phyloP scores from a whole-genome alignment of 768 basidiomycete genomes.

The Lactarius tabidus region DNA sequence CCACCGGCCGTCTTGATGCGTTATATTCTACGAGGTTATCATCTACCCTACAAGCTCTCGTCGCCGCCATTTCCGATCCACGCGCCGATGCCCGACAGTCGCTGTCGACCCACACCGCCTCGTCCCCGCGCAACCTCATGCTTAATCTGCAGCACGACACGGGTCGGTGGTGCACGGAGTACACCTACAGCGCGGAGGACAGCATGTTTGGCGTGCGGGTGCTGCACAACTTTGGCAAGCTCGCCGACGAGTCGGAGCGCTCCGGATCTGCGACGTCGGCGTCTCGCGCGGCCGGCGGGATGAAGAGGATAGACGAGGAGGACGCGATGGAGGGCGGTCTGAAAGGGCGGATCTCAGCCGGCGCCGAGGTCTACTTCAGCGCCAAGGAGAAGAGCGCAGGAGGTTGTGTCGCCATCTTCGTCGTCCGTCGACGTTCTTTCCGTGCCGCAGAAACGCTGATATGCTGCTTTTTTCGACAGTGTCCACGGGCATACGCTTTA shows the following conservation, averaged over 20 bases:
- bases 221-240: constrained; percentile 87
- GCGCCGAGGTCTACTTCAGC: constrained; percentile 91
- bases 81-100: constrained; percentile 46
- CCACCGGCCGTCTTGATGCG: constrained; percentile 83
- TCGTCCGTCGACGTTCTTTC: background rate
- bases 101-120: constrained; percentile 40
- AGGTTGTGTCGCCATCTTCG: constrained; percentile 46
- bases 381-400: constrained; percentile 91
- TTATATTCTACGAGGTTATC: constrained; percentile 80
- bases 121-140: constrained; percentile 61
- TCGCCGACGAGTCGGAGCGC: constrained; percentile 39
- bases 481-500: constrained; percentile 91
- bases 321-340: constrained; percentile 90
- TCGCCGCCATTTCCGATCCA: constrained; percentile 84
- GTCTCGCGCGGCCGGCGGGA: constrained; percentile 22
- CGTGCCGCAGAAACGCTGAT: background rate
- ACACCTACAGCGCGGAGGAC: constrained; percentile 91
- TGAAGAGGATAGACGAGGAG: constrained; percentile 91
- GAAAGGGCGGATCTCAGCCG: constrained; percentile 85
- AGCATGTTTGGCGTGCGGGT: constrained; percentile 88
- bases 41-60: constrained; percentile 72
- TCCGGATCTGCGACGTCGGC: constrained; percentile 25
- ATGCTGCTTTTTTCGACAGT: constrained; percentile 42
- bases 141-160: constrained; percentile 88
- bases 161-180: constrained; percentile 91